phyloP scores from a whole-genome alignment of 176 grass and related monocot species.

The Otatea glauca region DNA sequence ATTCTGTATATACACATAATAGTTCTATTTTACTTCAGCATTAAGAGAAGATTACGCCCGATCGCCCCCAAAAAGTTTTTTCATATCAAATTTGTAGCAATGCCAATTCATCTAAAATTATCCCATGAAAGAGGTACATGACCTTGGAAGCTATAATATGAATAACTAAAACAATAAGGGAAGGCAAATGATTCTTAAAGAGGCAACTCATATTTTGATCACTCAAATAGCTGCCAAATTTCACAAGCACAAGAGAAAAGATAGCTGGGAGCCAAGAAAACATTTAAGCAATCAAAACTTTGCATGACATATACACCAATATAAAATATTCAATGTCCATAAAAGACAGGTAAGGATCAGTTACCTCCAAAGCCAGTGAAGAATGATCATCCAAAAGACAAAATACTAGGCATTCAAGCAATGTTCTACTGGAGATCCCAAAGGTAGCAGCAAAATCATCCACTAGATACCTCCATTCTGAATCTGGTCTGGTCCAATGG shows the following conservation, averaged over 20 bases:
- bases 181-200: constrained; percentile 25
- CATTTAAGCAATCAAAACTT: constrained; percentile 6
- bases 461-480: constrained; percentile 82
- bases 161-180: background rate
- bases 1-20: background rate
- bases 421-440: constrained; percentile 63
- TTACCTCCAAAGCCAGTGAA: constrained; percentile 81
- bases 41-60: background rate
- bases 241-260: constrained; percentile 11
- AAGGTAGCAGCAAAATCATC: constrained; percentile 87
- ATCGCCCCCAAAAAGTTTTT: background rate
- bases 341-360: constrained; percentile 31
- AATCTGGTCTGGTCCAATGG: constrained; percentile 77
- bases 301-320: background rate
- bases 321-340: constrained; percentile 24
- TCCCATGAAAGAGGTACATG: constrained; percentile 6
- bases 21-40: background rate
- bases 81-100: background rate
- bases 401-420: constrained; percentile 80
- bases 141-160: constrained; percentile 25
- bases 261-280: constrained; percentile 2
- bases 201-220: background rate
- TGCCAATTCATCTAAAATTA: background rate
- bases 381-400: constrained; percentile 88
- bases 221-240: background rate